Base-by-base conservation (phyloP, 208 protist genomes). In the Plasmodiophora brassicae region DNA sequence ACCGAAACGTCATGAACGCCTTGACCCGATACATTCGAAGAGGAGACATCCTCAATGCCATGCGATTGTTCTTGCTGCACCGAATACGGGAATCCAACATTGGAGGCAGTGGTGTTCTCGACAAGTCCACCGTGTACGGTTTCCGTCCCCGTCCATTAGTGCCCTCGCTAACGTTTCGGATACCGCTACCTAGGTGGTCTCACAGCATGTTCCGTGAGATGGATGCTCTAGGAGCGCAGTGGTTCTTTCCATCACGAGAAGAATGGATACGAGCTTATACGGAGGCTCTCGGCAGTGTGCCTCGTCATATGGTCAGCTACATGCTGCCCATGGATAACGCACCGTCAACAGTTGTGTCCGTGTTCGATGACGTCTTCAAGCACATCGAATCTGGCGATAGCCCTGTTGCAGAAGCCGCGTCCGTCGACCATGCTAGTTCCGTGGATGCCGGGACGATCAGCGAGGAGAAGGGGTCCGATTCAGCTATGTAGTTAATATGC, bases 151-250 rank as follows among this genome's bases (percentile, higher is more conserved):
- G 41, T 78, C 65, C n/a, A 5, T 5, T 44, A 36, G 10, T 78
- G 32, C n/a, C 5, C 65, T 78, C 5, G 20, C n/a, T n/a, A 57
- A 78, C 41, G 14, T 78, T 78, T 78, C 41, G 65, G 10, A 57
- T n/a, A n/a, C n/a, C n/a, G n/a, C n/a, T n/a, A n/a, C n/a, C n/a
- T 38, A 78, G 65, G n/a, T 78, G 65, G 65, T 78, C 65, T 32
- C 65, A 78, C 65, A 78, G 65, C n/a, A 78, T 78, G 65, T 78
- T 78, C n/a, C 65, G 65, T n/a, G 65, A 78, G n/a, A 78, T 78
- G 65, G 65, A 78, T 5, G 65, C 65, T 8, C 41, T 78, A 38
- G 65, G 65, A 5, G 65, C 65, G 32, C 65, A 78, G 41, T 78
- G 65, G 65, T 78, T 78, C 65, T 78, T 78, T 38, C 65, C 65